phyloP scores from a whole-genome alignment of 2,329 filamentous ascomycete species.

The Xylariales sp. region DNA sequence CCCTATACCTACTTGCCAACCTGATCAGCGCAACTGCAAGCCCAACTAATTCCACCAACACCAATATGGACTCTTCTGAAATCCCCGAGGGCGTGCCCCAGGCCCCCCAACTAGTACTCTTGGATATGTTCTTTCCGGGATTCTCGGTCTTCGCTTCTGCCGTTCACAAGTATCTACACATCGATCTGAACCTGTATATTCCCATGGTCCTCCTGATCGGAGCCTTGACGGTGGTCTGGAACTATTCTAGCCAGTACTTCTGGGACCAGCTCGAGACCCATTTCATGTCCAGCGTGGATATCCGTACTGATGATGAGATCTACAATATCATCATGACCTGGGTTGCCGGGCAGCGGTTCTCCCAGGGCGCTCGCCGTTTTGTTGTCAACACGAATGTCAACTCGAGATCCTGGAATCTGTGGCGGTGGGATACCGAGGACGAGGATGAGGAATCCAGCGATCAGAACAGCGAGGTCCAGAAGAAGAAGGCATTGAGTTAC shows the following conservation, averaged over 20 bases:
- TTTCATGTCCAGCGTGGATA: conserved; percentile 62
- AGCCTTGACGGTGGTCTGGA: conserved; percentile 44
- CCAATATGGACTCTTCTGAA: too few relatives aligned
- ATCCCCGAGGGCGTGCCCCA: conserved; percentile 2
- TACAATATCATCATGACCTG: conserved; percentile 71
- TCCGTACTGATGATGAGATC: conserved; percentile 66
- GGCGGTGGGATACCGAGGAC: conserved; percentile 38
- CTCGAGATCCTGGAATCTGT: conserved; percentile 46
- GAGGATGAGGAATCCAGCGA: conserved; percentile 33
- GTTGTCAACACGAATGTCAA: conserved; percentile 61
- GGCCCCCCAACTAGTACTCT: conserved; percentile 38
- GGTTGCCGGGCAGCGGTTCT: conserved; percentile 60
- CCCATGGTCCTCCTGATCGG: conserved; percentile 50
- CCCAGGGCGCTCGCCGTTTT: conserved; percentile 55
- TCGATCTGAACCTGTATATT: conserved; percentile 61
- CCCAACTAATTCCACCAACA: neutral
- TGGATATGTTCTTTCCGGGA: conserved; percentile 64
- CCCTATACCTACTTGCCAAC: too few relatives aligned
- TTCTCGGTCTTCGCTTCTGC: conserved; percentile 54
- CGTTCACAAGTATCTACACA: conserved; percentile 50
- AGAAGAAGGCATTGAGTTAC: conserved; percentile 52
- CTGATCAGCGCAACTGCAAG: conserved; percentile 1
- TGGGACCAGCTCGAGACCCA: conserved; percentile 45
- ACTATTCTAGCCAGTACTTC: conserved; percentile 46
- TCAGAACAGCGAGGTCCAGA: conserved; percentile 28